phyloP scores from a whole-genome alignment of 805 yeast species.

The Saturnispora serradocipensis region DNA sequence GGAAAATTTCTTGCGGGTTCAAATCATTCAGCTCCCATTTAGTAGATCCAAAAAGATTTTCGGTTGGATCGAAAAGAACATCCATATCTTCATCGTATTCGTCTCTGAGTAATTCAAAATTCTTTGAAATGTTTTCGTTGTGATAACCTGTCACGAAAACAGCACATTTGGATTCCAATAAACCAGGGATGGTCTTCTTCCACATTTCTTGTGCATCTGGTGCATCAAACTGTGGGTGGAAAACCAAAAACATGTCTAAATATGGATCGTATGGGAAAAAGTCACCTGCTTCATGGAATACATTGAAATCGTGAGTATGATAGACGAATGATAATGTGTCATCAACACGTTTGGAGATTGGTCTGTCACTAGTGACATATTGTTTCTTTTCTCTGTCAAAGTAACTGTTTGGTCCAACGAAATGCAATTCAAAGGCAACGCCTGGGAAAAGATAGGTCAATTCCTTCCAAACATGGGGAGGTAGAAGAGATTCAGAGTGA shows the following conservation, averaged over 20 bases:
- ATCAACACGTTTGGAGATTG: conserved; percentile 68
- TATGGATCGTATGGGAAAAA: conserved; percentile 98
- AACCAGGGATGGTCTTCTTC: conserved; percentile 76
- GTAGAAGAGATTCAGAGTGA: conserved; percentile 86
- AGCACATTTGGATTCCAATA: conserved; percentile 89
- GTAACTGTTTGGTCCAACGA: conserved; percentile 88
- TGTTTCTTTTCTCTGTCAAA: conserved; percentile 64
- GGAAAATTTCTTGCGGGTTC: conserved; percentile 89
- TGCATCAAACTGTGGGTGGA: conserved; percentile 91
- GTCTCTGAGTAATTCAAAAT: conserved; percentile 58
- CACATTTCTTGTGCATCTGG: conserved; percentile 73
- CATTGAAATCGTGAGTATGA: conserved; percentile 89
- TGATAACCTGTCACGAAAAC: conserved; percentile 87
- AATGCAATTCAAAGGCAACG: conserved; percentile 74
- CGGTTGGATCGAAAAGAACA: conserved; percentile 62
- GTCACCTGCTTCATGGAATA: conserved; percentile 83
- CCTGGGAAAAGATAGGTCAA: conserved; percentile 78
- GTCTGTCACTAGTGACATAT: conserved; percentile 48
- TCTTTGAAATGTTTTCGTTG: conserved; percentile 58
- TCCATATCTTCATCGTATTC: conserved; percentile 72
- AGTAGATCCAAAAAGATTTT: conserved; percentile 72
- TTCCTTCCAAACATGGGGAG: conserved; percentile 94
- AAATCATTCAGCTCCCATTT: conserved; percentile 92
- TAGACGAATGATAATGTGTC: conserved; percentile 63
- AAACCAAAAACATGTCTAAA: conserved; percentile 81